Base-by-base conservation (phyloP, 2,329 filamentous ascomycete genomes). In the Ciborinia camelliae region DNA sequence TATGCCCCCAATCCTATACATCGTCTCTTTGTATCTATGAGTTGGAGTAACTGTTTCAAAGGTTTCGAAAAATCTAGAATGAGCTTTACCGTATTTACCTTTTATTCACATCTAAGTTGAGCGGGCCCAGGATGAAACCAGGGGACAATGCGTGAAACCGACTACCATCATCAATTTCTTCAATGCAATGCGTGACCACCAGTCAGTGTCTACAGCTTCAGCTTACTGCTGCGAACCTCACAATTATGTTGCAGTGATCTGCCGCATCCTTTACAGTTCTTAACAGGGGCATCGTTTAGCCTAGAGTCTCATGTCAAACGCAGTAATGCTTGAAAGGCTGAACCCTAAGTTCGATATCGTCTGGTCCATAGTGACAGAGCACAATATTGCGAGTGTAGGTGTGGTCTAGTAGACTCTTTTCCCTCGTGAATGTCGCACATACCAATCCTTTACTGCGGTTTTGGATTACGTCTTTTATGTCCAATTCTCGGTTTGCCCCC, bases 51-150 rank as follows among this genome's bases (percentile, higher is more conserved):
- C 30, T 30, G n/a, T 47, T 47, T 35, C 28, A 18, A 7, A 18
- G 20, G 20, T 26, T 45, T 10, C 23, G n/a, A 26, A 54, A n/a
- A 39, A 54, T 9, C 52, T 41, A 28, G 9, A 55, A 41, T 15
- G 23, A 41, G n/a, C 23, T n/a, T 41, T 26, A 28, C 37, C 37
- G 15, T 26, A 18, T 20, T 35, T 62, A 35, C 39, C 28, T n/a
- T 55, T 55, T 55, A 28, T 18, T 55, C 41, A 26, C 35, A 18
- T 43, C 35, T 32, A 41, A 28, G 28, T n/a, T 32, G 43, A 37
- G 62, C 62, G 62, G 62, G 43, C 28, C 62, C 26, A 59, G 6
- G 52, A 59, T 63, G 62, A 63, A 63, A 63, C 62, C 62, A 63
- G 62, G 32, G 39, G 51, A 59, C 62, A 26, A 23, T 39, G 62